These are phyloP conservation scores for Malassezia furfur DNA, from an alignment of 1,284 basidiomycete genomes.

Conservation along the genomic window DNA sequence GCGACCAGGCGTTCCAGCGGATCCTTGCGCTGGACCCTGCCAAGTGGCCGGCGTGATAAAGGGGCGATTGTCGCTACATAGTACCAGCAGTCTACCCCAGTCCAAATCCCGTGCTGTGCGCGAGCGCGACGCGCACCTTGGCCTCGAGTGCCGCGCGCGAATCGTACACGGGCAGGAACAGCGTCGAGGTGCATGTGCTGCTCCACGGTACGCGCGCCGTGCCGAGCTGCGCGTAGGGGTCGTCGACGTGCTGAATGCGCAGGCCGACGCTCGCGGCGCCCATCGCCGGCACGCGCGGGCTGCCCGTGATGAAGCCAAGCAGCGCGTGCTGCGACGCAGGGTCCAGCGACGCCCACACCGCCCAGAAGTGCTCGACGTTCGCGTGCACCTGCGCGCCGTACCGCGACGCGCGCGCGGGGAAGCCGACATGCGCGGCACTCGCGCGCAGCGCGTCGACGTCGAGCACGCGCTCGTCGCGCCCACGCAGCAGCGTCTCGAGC, in stretches of 20 bases:
- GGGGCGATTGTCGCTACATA: too few species aligned
- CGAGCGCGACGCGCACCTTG: slow-evolving; percentile 25
- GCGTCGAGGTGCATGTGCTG: slow-evolving; percentile 31
- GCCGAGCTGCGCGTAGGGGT: background rate
- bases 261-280: slow-evolving; percentile 25
- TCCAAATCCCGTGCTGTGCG: slow-evolving; percentile 31
- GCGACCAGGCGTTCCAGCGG: slow-evolving; percentile 13
- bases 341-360: slow-evolving; percentile 17
- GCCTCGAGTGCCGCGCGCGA: slow-evolving; percentile 10
- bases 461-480: slow-evolving; percentile 16
- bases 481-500: slow-evolving; percentile 7
- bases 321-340: slow-evolving; percentile 21
- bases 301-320: slow-evolving; percentile 36
- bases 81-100: slow-evolving; percentile 6
- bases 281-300: slow-evolving; percentile 23
- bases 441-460: slow-evolving; percentile 22
- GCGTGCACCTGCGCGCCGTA: background rate
- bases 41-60: slow-evolving; percentile 5
- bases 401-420: slow-evolving; percentile 6
- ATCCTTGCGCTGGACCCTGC: slow-evolving; percentile 8
- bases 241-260: slow-evolving; percentile 26
- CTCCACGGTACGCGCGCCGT: slow-evolving; percentile 30
- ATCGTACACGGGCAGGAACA: slow-evolving; percentile 28
- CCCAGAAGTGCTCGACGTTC: slow-evolving; percentile 23
- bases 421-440: slow-evolving; percentile 18